Percentiles rank a stretch among this genome's conserved stretches.
Conservation (phyloP, 2,329 filamentous ascomycete species). For the Claviceps quebecensis region DNA sequence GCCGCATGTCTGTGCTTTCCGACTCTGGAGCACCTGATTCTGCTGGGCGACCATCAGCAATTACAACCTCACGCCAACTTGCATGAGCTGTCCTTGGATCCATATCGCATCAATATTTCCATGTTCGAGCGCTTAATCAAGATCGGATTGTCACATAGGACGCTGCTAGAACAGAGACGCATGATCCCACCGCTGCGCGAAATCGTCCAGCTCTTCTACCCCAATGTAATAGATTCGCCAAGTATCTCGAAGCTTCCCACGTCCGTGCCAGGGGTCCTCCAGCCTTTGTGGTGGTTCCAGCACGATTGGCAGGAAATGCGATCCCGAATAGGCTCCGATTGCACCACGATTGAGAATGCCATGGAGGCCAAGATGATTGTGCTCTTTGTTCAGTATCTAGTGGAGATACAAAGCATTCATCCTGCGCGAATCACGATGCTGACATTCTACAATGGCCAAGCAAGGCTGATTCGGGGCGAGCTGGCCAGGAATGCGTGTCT, state of each 20-base stretch:
- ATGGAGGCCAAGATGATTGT: slow-evolving; percentile 66
- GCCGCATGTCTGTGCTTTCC: slow-evolving; percentile 32
- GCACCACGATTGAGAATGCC: slow-evolving; percentile 50
- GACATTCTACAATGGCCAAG: slow-evolving; percentile 80
- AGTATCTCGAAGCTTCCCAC: slow-evolving; percentile 17
- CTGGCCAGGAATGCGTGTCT: slow-evolving; percentile 21
- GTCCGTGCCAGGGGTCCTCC: slow-evolving; percentile 29
- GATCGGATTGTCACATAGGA: slow-evolving; percentile 47
- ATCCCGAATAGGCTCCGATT: slow-evolving; percentile 44
- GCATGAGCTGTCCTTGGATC: slow-evolving; percentile 39
- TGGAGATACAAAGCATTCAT: slow-evolving; percentile 38
- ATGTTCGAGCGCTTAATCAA: slow-evolving; percentile 69
- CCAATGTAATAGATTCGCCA: slow-evolving; percentile 27
- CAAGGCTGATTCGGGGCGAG: slow-evolving; percentile 44
- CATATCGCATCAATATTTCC: slow-evolving; percentile 57
- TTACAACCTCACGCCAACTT: slow-evolving; percentile 56
- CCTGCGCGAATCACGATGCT: slow-evolving; percentile 58
- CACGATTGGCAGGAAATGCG: slow-evolving; percentile 30
- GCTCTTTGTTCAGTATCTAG: slow-evolving; percentile 56
- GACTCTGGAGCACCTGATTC: slow-evolving; percentile 37
- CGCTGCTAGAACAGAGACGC: slow-evolving; percentile 52
- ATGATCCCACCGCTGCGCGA: slow-evolving; percentile 33
- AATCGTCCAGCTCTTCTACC: slow-evolving; percentile 35
- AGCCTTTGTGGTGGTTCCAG: slow-evolving; percentile 28
- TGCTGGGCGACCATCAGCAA: slow-evolving; percentile 70